A percentile compares a stretch with the other conserved stretches of the same genome.
Evolutionary conservation across 192 early-diverging fungal species (phyloP).

Genomic region (Rhizophlyctis rosea): DNA sequence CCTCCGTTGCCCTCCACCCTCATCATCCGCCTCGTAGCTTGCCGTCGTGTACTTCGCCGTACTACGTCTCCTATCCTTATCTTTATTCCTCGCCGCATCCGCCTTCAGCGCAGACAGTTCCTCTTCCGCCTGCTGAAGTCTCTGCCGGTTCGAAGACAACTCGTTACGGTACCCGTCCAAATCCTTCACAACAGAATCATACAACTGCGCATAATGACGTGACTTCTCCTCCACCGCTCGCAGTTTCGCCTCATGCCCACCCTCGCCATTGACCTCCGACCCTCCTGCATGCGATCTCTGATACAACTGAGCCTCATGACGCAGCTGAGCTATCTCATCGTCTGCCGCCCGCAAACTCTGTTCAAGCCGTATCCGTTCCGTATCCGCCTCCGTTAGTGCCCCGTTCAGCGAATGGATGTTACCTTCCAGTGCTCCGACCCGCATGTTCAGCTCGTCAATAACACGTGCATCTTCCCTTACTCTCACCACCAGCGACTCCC

Average conservation of each 20-base stretch:
- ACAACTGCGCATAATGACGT: conserved; percentile 18
- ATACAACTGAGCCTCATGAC: too few relatives aligned
- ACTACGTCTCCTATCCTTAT: conserved; percentile 12
- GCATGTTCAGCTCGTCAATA: neutral
- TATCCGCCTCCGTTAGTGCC: neutral
- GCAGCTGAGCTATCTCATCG: too few relatives aligned
- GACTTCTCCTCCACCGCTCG: conserved; percentile 28
- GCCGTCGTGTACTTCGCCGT: neutral
- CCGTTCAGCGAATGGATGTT: neutral
- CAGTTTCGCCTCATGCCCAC: conserved; percentile 16
- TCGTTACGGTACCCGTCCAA: conserved; percentile 38
- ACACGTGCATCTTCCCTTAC: neutral
- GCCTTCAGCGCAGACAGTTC: too few relatives aligned
- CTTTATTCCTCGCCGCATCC: conserved; percentile 20
- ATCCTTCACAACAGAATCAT: conserved; percentile 24
- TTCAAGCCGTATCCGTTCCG: conserved; percentile 15
- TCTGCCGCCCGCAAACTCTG: conserved; percentile 15
- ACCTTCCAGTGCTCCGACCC: neutral
- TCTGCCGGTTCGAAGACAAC: too few relatives aligned
- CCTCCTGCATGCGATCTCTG: too few relatives aligned
- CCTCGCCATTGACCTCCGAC: too few relatives aligned
- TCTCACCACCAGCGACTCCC: neutral
- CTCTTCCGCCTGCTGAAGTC: too few relatives aligned
- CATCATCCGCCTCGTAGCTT: conserved; percentile 16
- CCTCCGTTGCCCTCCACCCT: conserved; percentile 1